Percentiles rank a stretch among this genome's conserved stretches.
phyloP scores from a whole-genome alignment of 1,139 yeast species.

The Protomyces lactucae-debilis region DNA sequence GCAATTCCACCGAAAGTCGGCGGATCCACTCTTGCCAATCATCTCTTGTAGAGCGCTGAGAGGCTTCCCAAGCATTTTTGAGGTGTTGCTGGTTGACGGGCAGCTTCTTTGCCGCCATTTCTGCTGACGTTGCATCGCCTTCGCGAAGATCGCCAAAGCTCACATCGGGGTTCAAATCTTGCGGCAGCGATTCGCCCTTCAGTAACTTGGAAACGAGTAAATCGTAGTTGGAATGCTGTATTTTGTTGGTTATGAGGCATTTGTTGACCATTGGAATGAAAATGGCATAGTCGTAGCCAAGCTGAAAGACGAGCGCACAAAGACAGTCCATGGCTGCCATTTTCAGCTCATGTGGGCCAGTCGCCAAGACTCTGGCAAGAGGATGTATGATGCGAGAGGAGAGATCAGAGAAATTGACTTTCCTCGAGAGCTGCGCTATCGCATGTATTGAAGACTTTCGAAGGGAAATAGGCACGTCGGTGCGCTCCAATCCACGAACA shows the following conservation, averaged over 20 bases:
- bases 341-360: constrained; percentile 55
- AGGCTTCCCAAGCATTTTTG: constrained; percentile 87
- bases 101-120: constrained; percentile 64
- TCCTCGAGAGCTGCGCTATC: constrained; percentile 72
- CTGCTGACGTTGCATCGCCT: constrained; percentile 60
- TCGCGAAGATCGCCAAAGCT: constrained; percentile 50
- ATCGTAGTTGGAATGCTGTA: constrained; percentile 73
- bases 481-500: constrained; percentile 72
- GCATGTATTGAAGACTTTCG: constrained; percentile 77
- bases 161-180: constrained; percentile 64
- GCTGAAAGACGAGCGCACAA: constrained; percentile 69
- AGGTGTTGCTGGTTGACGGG: constrained; percentile 74
- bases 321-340: constrained; percentile 70
- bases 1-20: constrained; percentile 72
- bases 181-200: constrained; percentile 86
- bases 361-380: constrained; percentile 60
- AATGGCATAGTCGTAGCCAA: constrained; percentile 79
- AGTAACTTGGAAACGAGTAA: constrained; percentile 70
- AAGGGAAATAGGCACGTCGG: constrained; percentile 48
- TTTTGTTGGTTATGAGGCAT: constrained; percentile 52
- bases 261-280: constrained; percentile 83
- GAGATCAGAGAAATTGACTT: constrained; percentile 75
- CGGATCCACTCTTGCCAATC: constrained; percentile 99
- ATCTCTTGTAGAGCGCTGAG: constrained; percentile 80
- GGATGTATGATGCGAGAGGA: constrained; percentile 89